Evolutionary conservation across 202 grass and related monocot genomes (phyloP).

Genomic region (Eragrostis tef): DNA sequence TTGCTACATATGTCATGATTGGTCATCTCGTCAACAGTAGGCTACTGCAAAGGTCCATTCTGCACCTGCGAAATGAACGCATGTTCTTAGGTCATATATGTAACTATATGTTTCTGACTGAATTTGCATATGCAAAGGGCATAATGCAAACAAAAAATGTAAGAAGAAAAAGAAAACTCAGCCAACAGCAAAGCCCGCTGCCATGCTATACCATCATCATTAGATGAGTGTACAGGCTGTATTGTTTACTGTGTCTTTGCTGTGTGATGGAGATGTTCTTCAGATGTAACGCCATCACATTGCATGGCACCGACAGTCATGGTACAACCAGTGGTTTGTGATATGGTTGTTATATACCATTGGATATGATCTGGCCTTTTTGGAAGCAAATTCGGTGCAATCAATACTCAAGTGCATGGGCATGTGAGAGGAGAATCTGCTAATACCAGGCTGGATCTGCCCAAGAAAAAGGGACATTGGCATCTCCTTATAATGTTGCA

Average conservation of each 20-base stretch:
- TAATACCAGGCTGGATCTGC: conserved; percentile 43
- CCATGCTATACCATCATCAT: conserved; percentile 6
- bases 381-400: conserved; percentile 30
- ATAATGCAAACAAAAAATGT: background rate
- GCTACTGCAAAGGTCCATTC: conserved; percentile 3
- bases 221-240: conserved; percentile 17
- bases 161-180: background rate
- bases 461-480: background rate
- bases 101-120: conserved; percentile 14
- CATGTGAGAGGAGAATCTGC: conserved; percentile 47
- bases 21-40: conserved; percentile 1
- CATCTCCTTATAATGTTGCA: background rate
- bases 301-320: conserved; percentile 49
- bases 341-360: background rate
- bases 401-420: background rate
- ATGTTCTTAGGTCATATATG: conserved; percentile 31
- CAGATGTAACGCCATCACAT: conserved; percentile 21
- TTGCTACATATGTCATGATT: background rate
- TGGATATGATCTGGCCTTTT: conserved; percentile 13
- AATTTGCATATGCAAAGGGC: background rate
- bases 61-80: conserved; percentile 1
- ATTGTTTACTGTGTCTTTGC: conserved; percentile 33
- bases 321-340: conserved; percentile 4
- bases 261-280: conserved; percentile 38
- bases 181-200: background rate